Evolutionary conservation across 129 eudicot species (phyloP).

Genomic region (Dittrichia graveolens): DNA sequence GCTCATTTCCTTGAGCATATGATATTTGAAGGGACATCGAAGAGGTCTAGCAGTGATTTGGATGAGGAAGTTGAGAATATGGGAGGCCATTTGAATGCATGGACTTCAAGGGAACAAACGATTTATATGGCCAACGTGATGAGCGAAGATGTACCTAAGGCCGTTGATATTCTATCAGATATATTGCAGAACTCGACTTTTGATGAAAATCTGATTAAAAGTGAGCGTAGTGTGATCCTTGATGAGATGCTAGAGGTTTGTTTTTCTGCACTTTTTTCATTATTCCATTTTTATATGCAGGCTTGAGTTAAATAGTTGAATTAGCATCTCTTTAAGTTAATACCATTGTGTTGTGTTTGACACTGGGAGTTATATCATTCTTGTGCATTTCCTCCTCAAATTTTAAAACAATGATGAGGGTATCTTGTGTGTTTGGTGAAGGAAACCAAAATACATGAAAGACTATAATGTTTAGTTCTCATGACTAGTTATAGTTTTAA

Average conservation of each 20-base stretch:
- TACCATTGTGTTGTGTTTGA: no score
- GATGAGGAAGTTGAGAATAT: conserved; percentile 95
- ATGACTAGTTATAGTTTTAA: no score
- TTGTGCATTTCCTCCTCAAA: neutral
- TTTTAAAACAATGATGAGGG: neutral
- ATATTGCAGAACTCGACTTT: conserved; percentile 81
- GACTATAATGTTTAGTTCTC: no score
- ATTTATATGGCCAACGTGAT: conserved; percentile 64
- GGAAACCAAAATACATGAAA: no score
- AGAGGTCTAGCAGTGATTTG: conserved; percentile 47
- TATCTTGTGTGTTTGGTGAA: neutral
- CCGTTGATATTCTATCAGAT: conserved; percentile 75
- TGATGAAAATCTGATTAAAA: conserved; percentile 54
- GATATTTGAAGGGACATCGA: conserved; percentile 78
- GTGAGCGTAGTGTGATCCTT: conserved; percentile 76
- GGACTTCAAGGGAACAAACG: conserved; percentile 76
- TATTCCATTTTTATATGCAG: neutral
- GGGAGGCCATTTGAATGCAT: conserved; percentile 89
- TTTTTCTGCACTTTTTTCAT: neutral
- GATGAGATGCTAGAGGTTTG: conserved; percentile 82
- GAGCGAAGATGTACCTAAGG: conserved; percentile 62
- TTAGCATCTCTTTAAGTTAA: neutral
- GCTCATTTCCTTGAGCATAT: conserved; percentile 85
- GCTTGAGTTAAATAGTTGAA: neutral
- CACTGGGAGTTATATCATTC: neutral